Evolutionary conservation across 2,329 filamentous ascomycete genomes (phyloP).

Genomic region (Scleromitrula shiraiana): DNA sequence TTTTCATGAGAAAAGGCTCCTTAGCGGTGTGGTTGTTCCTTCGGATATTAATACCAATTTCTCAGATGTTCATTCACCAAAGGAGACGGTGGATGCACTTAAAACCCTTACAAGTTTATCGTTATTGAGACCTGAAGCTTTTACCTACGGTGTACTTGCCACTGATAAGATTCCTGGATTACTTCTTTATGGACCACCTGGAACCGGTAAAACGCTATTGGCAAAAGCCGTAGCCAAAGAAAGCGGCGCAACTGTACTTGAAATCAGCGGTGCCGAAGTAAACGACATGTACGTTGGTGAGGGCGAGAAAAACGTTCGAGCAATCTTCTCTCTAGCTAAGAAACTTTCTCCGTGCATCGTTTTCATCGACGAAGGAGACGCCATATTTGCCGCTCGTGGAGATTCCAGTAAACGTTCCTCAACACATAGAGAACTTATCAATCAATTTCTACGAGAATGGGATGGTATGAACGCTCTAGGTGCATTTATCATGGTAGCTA

Average conservation of each 20-base stretch:
- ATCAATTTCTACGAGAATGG: constrained; percentile 95
- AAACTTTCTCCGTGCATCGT: constrained; percentile 89
- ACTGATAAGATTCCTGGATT: constrained; percentile 87
- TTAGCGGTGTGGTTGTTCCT: constrained; percentile 74
- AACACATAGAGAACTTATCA: constrained; percentile 77
- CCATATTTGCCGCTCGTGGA: constrained; percentile 73
- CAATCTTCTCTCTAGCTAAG: constrained; percentile 83
- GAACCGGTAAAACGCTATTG: constrained; percentile 65
- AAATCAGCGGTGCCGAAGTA: constrained; percentile 83
- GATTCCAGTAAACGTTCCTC: background rate
- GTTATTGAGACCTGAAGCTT: constrained; percentile 83
- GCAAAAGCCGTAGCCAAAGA: constrained; percentile 64
- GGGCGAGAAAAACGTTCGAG: constrained; percentile 90
- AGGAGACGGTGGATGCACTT: constrained; percentile 77
- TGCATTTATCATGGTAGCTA: constrained; percentile 97
- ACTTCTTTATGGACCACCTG: constrained; percentile 80
- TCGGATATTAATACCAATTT: constrained; percentile 82
- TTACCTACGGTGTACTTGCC: constrained; percentile 86
- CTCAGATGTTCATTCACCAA: constrained; percentile 72
- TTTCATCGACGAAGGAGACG: constrained; percentile 95
- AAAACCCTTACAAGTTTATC: constrained; percentile 85
- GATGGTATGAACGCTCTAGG: constrained; percentile 77
- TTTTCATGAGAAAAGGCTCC: constrained; percentile 72
- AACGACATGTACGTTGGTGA: constrained; percentile 97
- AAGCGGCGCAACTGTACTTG: constrained; percentile 65